Evolutionary conservation across 2,329 filamentous ascomycete genomes (phyloP).

Genomic region (Fusarium nelsonii): DNA sequence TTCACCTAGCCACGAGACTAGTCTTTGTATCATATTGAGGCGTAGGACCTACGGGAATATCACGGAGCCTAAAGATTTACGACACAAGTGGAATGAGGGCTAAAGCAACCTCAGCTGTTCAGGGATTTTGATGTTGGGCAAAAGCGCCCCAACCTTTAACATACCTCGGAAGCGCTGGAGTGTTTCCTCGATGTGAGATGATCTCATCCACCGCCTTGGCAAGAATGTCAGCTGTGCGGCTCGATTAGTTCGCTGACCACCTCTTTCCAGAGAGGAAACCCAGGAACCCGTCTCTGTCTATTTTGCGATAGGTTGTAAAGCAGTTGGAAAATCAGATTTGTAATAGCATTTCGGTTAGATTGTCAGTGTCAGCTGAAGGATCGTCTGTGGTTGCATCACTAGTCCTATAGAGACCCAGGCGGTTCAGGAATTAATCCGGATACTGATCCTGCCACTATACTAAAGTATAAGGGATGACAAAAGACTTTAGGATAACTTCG

Average conservation of each 20-base stretch:
- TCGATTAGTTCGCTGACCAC: slow-evolving; percentile 2
- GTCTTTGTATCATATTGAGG: background rate
- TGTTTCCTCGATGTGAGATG: background rate
- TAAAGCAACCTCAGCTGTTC: too few species aligned
- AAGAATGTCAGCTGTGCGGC: background rate
- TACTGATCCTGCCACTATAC: too few species aligned
- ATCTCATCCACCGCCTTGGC: background rate
- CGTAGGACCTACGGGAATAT: background rate
- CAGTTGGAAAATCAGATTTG: background rate
- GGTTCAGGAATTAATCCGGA: too few species aligned
- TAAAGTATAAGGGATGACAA: too few species aligned
- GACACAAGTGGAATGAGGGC: too few species aligned
- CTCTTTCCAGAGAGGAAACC: background rate
- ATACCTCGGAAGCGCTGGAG: too few species aligned
- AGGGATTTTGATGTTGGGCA: background rate
- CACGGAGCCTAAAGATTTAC: too few species aligned
- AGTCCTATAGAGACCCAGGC: too few species aligned
- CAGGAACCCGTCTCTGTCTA: background rate
- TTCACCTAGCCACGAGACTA: background rate
- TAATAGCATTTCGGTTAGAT: background rate
- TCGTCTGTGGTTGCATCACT: too few species aligned
- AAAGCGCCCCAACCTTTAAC: background rate
- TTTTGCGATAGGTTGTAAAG: background rate
- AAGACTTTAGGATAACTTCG: too few species aligned
- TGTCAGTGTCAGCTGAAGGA: background rate